A percentile compares a stretch with the other conserved stretches of the same genome.
Evolutionary conservation across 1,139 yeast genomes (phyloP).

Genomic region (Eremothecium sinecaudum): DNA sequence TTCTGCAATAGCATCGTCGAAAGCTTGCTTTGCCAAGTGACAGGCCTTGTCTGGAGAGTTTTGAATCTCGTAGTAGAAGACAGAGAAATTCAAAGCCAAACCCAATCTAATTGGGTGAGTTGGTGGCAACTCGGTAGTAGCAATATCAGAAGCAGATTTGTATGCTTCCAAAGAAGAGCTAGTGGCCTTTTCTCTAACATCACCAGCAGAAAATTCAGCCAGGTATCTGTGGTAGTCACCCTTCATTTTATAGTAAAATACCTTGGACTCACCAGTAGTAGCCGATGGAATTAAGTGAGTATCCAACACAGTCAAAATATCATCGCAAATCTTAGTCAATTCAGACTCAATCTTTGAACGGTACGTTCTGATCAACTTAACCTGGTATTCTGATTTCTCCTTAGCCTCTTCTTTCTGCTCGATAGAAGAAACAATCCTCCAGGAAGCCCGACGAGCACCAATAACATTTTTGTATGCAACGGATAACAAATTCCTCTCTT

Average conservation of each 20-base stretch:
- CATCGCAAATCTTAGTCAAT: constrained; percentile 89
- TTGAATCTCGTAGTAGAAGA: constrained; percentile 94
- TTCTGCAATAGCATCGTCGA: constrained; percentile 98
- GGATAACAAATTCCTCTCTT: constrained; percentile 92
- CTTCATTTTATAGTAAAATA: constrained; percentile 97
- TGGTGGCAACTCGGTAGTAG: constrained; percentile 93
- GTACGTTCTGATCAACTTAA: constrained; percentile 81
- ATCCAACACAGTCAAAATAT: constrained; percentile 77
- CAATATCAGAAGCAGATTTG: constrained; percentile 92
- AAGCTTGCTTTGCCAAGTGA: constrained; percentile 96
- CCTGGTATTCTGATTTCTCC: constrained; percentile 69
- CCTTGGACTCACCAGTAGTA: constrained; percentile 94
- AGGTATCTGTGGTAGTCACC: constrained; percentile 99
- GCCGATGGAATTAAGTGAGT: constrained; percentile 90
- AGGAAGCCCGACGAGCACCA: constrained; percentile 98
- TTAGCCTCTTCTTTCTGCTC: constrained; percentile 97
- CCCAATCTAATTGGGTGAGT: constrained; percentile 98
- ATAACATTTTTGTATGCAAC: constrained; percentile 98
- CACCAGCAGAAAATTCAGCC: constrained; percentile 91
- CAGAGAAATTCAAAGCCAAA: constrained; percentile 94
- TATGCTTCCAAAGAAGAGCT: constrained; percentile 89
- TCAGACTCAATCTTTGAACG: constrained; percentile 92
- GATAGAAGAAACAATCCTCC: constrained; percentile 97
- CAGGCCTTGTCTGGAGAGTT: constrained; percentile 98
- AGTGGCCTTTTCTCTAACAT: constrained; percentile 87